These are phyloP conservation scores for Coffea eugenioides DNA, from an alignment of 257 asterid species.

Conservation along the genomic window DNA sequence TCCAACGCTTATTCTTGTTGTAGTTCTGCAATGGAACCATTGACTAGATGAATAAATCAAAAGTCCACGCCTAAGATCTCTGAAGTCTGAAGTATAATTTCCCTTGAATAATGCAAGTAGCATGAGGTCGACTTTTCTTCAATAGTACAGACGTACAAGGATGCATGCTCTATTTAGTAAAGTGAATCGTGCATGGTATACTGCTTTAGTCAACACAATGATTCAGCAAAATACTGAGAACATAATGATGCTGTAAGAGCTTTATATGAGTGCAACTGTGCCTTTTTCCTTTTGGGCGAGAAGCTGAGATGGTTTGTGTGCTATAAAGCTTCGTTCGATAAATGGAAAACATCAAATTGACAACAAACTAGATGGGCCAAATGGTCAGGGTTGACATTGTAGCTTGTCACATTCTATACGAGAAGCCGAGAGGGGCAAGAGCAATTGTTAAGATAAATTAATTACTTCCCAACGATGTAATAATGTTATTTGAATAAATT, in stretches of 20 bases:
- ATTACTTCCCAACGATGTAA: no score
- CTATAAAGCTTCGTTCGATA: background rate
- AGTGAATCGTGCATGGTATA: background rate
- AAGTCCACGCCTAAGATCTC: background rate
- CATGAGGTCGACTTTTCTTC: background rate
- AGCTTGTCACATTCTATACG: background rate
- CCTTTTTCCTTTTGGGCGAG: background rate
- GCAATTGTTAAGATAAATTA: no score
- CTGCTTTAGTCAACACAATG: constrained; percentile 5
- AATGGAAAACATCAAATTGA: background rate
- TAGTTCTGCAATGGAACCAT: no score
- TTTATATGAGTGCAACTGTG: background rate
- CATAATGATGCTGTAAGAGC: background rate
- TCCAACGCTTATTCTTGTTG: background rate
- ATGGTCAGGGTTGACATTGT: background rate
- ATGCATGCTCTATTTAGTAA: background rate
- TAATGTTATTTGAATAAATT: no score
- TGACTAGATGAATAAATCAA: background rate
- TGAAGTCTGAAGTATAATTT: no score
- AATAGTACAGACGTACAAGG: background rate
- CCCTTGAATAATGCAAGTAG: no score
- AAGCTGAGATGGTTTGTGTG: background rate
- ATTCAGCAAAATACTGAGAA: background rate
- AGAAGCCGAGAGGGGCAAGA: no score
- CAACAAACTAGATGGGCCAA: background rate